Evolutionary conservation across 352 stramenopile genomes (phyloP).

Genomic region (Pythium rishiriense): DNA sequence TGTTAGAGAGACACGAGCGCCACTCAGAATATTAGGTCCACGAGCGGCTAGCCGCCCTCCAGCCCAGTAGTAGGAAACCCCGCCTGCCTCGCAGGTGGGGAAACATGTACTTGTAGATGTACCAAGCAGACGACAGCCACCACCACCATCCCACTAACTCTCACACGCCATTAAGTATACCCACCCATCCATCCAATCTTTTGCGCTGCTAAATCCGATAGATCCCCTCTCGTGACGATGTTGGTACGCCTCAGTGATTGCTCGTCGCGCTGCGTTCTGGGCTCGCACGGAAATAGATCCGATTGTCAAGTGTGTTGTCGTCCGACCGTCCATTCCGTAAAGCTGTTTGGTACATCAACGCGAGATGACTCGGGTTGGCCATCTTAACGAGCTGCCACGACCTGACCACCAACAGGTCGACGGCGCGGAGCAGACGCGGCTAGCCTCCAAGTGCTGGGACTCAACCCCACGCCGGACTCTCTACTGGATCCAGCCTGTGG

Average conservation of each 20-base stretch:
- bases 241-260: not conserved
- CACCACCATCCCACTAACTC: not conserved
- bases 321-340: no score
- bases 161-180: not conserved
- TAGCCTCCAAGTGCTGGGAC: not conserved
- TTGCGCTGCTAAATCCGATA: no score
- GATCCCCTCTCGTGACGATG: not conserved
- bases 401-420: not conserved
- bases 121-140: not conserved
- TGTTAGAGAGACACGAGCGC: conserved; percentile 31
- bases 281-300: not conserved
- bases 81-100: not conserved
- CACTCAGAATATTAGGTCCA: not conserved
- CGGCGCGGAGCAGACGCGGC: not conserved
- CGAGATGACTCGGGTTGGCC: not conserved
- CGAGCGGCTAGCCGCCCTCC: no score
- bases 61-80: not conserved
- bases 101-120: conserved; percentile 11
- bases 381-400: not conserved
- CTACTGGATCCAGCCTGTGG: conserved; percentile 18
- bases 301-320: not conserved
- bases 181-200: not conserved
- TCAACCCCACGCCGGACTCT: not conserved
- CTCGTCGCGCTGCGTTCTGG: no score
- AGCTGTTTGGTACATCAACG: no score